Percentiles rank a stretch among this genome's conserved stretches.
These are phyloP conservation scores for Dactylellina cionopaga DNA, from an alignment of 2,329 filamentous ascomycete species.

Conservation along the genomic window DNA sequence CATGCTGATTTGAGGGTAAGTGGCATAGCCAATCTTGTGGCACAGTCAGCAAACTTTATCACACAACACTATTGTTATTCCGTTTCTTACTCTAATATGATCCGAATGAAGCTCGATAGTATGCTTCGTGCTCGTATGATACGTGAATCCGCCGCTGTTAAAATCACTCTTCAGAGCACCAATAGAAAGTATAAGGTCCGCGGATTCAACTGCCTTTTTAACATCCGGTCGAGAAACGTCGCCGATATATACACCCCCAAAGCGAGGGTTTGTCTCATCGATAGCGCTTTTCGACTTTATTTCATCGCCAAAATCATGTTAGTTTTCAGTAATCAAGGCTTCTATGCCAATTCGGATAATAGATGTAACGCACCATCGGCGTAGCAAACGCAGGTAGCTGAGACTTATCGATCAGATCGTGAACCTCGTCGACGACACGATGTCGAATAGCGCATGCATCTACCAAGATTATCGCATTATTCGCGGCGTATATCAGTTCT, in stretches of 20 bases:
- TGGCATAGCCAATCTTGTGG: conserved; percentile 72
- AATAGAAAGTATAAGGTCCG: conserved; percentile 76
- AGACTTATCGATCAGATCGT: conserved; percentile 76
- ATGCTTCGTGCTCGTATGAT: conserved; percentile 77
- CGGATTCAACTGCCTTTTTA: conserved; percentile 71
- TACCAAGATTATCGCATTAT: conserved; percentile 80
- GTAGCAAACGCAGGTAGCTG: conserved; percentile 84
- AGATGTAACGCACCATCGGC: conserved; percentile 72
- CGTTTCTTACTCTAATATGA: conserved; percentile 67
- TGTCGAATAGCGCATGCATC: conserved; percentile 86
- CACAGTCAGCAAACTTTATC: neutral
- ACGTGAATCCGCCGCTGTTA: conserved; percentile 84
- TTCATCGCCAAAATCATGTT: neutral
- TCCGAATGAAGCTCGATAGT: conserved; percentile 84
- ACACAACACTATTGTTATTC: neutral
- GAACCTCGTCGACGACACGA: conserved; percentile 76
- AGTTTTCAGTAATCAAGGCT: too few species aligned
- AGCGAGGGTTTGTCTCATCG: conserved; percentile 78
- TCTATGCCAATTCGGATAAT: neutral
- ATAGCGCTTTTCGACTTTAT: conserved; percentile 73
- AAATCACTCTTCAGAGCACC: conserved; percentile 79
- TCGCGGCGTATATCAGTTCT: conserved; percentile 76
- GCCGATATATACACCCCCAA: conserved; percentile 87
- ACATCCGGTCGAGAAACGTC: conserved; percentile 75
- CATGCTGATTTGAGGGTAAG: conserved; percentile 81